These are phyloP conservation scores for Saccharomycopsis sp. DNA, from an alignment of 805 yeast genomes.

Conservation along the genomic window DNA sequence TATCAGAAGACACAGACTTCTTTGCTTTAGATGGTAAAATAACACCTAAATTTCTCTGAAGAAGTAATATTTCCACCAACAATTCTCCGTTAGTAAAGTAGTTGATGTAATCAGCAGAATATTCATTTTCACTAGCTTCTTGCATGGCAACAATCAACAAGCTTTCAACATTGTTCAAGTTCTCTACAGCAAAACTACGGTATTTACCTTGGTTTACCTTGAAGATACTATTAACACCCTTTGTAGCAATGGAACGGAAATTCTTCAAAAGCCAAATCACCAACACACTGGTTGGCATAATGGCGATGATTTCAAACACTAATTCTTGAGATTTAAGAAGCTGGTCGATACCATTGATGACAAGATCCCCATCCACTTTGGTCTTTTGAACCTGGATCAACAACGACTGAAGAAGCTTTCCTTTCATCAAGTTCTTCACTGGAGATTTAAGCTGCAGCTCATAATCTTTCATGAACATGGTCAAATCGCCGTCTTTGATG, in stretches of 20 bases:
- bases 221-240: slow-evolving; percentile 32
- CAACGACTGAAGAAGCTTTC: slow-evolving; percentile 68
- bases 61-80: slow-evolving; percentile 56
- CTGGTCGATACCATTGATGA: slow-evolving; percentile 85
- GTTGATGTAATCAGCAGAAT: slow-evolving; percentile 24
- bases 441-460: slow-evolving; percentile 73
- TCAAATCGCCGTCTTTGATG: slow-evolving; percentile 66
- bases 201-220: slow-evolving; percentile 27
- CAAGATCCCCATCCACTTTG: slow-evolving; percentile 90
- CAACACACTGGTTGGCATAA: slow-evolving; percentile 69
- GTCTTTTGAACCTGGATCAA: slow-evolving; percentile 93
- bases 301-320: slow-evolving; percentile 88
- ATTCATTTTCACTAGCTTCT: slow-evolving; percentile 22
- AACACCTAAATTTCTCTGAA: slow-evolving; percentile 42
- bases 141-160: slow-evolving; percentile 33
- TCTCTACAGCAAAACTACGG: slow-evolving; percentile 34
- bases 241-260: slow-evolving; percentile 28
- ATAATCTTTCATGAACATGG: slow-evolving; percentile 72
- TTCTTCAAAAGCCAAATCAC: slow-evolving; percentile 39
- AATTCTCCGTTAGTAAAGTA: slow-evolving; percentile 50
- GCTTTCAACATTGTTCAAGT: slow-evolving; percentile 54
- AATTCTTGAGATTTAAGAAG: slow-evolving; percentile 85
- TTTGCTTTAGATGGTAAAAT: slow-evolving; percentile 45
- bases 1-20: slow-evolving; percentile 55
- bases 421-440: slow-evolving; percentile 52